Conservation (phyloP, 345 rosid species). For the Eucalyptus pumila region DNA sequence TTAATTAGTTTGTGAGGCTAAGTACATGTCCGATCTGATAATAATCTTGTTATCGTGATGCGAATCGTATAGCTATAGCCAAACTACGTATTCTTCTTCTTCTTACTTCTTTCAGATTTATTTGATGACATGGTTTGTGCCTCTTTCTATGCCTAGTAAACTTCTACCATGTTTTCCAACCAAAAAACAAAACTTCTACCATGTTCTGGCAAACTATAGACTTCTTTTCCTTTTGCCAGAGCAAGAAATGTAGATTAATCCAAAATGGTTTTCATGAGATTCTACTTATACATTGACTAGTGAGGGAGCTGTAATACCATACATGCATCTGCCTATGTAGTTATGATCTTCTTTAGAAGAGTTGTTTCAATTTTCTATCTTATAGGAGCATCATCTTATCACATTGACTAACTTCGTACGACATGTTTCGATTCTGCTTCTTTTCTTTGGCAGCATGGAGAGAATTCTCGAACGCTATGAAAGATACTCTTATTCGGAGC, state of each 20-base stretch:
- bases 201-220: background rate
- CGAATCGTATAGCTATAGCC: background rate
- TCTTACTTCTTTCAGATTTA: background rate
- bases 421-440: background rate
- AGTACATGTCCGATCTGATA: background rate
- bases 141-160: background rate
- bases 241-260: background rate
- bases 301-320: background rate
- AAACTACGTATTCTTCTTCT: background rate
- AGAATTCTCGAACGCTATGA: slow-evolving; percentile 73
- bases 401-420: background rate
- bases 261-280: background rate
- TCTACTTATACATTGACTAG: background rate
- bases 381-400: background rate
- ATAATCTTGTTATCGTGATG: background rate
- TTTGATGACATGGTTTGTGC: background rate
- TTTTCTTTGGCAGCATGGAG: slow-evolving; percentile 44
- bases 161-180: background rate
- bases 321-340: background rate
- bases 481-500: slow-evolving; percentile 53
- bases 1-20: background rate
- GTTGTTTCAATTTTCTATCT: background rate
- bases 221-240: background rate
- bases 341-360: background rate
- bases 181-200: background rate